Conservation (phyloP, 306 rosid genomes). For the Hippophae gyantsensis region DNA sequence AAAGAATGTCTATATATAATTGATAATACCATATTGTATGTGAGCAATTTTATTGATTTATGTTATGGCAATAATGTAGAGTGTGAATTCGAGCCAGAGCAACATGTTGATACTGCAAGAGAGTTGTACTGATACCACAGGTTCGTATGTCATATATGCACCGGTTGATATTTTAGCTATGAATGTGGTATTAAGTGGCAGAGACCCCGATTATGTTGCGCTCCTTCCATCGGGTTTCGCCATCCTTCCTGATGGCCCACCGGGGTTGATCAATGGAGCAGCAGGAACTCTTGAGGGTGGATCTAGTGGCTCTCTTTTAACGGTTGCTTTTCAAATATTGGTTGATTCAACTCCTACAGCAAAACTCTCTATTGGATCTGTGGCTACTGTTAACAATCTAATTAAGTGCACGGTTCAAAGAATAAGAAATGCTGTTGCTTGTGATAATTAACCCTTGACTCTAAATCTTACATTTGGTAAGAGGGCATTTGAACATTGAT, state of each 20-base stretch:
- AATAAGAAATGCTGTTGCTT: conserved; percentile 45
- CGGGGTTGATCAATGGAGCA: background rate
- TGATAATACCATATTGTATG: no score
- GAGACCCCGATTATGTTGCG: conserved; percentile 51
- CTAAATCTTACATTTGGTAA: background rate
- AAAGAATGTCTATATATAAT: no score
- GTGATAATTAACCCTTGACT: conserved; percentile 17
- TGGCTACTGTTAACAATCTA: conserved; percentile 38
- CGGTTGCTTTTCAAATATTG: conserved; percentile 61
- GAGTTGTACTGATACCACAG: conserved; percentile 44
- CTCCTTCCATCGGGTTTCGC: conserved; percentile 77
- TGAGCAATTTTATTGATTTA: no score
- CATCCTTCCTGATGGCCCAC: conserved; percentile 57
- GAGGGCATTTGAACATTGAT: no score
- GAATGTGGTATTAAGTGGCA: conserved; percentile 49
- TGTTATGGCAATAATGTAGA: conserved; percentile 18
- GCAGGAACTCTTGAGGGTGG: conserved; percentile 39
- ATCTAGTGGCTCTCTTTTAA: conserved; percentile 52
- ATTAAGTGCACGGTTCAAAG: conserved; percentile 45
- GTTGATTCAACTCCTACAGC: conserved; percentile 47
- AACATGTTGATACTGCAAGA: conserved; percentile 69
- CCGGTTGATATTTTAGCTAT: conserved; percentile 48
- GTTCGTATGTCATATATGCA: conserved; percentile 57
- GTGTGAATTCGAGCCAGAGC: conserved; percentile 37
- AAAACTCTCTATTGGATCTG: conserved; percentile 39